A percentile compares a stretch with the other conserved stretches of the same genome.
These are phyloP conservation scores for Sclerotinia nivalis DNA, from an alignment of 2,329 filamentous ascomycete species.

Conservation along the genomic window DNA sequence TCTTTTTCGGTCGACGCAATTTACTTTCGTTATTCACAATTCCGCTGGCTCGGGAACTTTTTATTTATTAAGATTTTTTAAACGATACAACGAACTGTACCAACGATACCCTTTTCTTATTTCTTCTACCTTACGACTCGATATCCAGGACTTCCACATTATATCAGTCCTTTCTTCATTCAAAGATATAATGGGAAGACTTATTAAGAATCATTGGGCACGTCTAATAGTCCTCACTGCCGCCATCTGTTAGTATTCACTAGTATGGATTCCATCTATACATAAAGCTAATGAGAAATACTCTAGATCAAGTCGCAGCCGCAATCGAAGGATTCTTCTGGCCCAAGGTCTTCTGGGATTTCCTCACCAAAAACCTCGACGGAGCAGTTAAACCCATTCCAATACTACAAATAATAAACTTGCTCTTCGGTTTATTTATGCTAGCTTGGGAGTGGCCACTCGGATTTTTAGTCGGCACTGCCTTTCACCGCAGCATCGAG, in stretches of 20 bases:
- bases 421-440: constrained; percentile 75
- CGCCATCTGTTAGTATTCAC: constrained; percentile 51
- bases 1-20: constrained; percentile 46
- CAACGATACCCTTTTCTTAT: constrained; percentile 38
- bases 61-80: constrained; percentile 33
- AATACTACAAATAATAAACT: constrained; percentile 84
- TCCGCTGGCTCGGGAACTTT: constrained; percentile 57
- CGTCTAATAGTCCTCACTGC: constrained; percentile 89
- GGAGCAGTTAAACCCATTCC: constrained; percentile 84
- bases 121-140: constrained; percentile 27
- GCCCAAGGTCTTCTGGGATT: constrained; percentile 99
- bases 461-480: constrained; percentile 70
- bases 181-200: constrained; percentile 72
- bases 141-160: constrained; percentile 8
- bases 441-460: constrained; percentile 92
- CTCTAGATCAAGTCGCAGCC: constrained; percentile 81
- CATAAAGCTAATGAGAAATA: constrained; percentile 23
- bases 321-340: constrained; percentile 90
- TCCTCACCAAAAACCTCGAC: constrained; percentile 87
- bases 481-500: constrained; percentile 84
- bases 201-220: constrained; percentile 99
- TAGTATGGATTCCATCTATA: background rate
- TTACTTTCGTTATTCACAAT: constrained; percentile 39
- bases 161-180: background rate
- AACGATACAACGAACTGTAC: background rate